Conservation (phyloP, 169 alveolate species). For the Plasmodium sp. region DNA sequence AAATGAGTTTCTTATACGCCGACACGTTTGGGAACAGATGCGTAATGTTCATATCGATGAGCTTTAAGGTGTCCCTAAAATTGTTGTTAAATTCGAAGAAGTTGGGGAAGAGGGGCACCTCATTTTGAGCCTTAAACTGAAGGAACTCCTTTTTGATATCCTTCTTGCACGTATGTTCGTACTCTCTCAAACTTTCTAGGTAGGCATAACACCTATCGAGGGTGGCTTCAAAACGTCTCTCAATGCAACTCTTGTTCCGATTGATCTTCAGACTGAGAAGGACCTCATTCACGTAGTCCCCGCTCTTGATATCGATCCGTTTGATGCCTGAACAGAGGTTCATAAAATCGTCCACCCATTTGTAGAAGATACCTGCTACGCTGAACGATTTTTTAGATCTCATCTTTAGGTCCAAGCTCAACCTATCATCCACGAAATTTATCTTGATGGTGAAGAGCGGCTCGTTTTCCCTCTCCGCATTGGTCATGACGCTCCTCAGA, state of each 20-base stretch:
- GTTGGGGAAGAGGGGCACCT: conserved; percentile 35
- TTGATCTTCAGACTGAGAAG: conserved; percentile 37
- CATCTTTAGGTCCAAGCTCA: conserved; percentile 47
- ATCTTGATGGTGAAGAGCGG: conserved; percentile 46
- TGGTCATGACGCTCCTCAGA: conserved; percentile 17
- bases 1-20: conserved; percentile 35
- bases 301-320: conserved; percentile 66
- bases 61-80: conserved; percentile 45
- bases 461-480: conserved; percentile 13
- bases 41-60: conserved; percentile 50
- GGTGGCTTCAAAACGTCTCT: conserved; percentile 29
- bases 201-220: conserved; percentile 32
- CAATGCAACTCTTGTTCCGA: conserved; percentile 26
- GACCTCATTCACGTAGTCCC: conserved; percentile 62
- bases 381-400: conserved; percentile 29
- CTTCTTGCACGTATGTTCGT: conserved; percentile 42
- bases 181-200: conserved; percentile 22
- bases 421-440: conserved; percentile 17
- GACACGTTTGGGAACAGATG: conserved; percentile 40
- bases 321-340: conserved; percentile 49
- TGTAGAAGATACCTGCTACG: conserved; percentile 41
- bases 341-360: conserved; percentile 62
- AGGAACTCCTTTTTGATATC: conserved; percentile 48
- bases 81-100: conserved; percentile 68
- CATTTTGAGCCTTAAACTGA: conserved; percentile 36